Percentiles rank a stretch among this genome's conserved stretches.
These are phyloP conservation scores for Kodamaea lidongshanica DNA, from an alignment of 805 yeast genomes.

Conservation along the genomic window DNA sequence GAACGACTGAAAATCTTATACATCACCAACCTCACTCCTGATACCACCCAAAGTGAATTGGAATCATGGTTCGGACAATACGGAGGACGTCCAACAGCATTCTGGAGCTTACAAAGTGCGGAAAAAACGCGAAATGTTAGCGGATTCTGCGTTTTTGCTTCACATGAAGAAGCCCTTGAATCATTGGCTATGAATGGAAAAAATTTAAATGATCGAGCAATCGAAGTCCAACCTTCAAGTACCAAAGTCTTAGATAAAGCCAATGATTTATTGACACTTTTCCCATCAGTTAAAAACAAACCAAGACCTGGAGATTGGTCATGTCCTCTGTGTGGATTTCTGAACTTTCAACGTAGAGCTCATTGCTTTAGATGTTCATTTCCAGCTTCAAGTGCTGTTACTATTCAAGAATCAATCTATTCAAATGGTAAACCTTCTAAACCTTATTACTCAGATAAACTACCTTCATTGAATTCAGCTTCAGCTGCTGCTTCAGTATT, in stretches of 20 bases:
- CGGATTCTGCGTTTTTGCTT: conserved; percentile 80
- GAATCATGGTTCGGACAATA: conserved; percentile 88
- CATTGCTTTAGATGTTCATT: conserved; percentile 91
- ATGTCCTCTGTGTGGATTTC: conserved; percentile 94
- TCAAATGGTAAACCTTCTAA: conserved; percentile 12
- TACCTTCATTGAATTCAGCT: conserved; percentile 12
- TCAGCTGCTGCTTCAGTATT: conserved; percentile 11
- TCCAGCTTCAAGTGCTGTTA: conserved; percentile 70
- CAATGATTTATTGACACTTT: conserved; percentile 72
- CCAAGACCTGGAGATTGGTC: conserved; percentile 98
- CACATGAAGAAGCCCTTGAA: conserved; percentile 83
- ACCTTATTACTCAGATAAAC: conserved; percentile 10
- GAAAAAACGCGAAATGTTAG: conserved; percentile 34
- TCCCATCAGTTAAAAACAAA: conserved; percentile 78
- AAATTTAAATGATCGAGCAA: conserved; percentile 59
- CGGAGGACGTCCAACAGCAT: conserved; percentile 81
- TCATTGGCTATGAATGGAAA: conserved; percentile 77
- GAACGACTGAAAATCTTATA: conserved; percentile 77
- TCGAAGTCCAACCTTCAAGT: conserved; percentile 86
- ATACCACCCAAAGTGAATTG: conserved; percentile 83
- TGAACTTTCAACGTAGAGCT: conserved; percentile 88
- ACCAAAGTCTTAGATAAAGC: conserved; percentile 73
- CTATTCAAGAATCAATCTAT: conserved; percentile 59
- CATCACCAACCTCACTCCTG: conserved; percentile 73
- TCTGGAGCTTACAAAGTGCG: conserved; percentile 76